Evolutionary conservation across 805 yeast genomes (phyloP), one percentile per base, ranked within the genome.

Genomic region (Pichia californica): DNA sequence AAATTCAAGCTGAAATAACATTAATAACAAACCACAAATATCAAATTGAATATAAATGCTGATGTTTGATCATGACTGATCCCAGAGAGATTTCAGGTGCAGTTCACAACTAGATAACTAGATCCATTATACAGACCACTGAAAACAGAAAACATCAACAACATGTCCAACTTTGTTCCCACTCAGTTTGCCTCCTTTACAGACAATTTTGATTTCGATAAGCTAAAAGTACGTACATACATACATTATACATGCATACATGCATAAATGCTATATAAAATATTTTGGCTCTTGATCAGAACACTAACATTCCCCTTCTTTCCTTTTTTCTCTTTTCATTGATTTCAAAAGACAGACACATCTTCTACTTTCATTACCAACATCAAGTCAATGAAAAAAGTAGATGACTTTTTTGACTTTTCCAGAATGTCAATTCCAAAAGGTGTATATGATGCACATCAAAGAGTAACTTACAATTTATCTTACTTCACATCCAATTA

Each of bases 331-430:
- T 18, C 10, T 16, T 27, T 23, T 16, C 3, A 15, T 16, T 29
- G 4, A 7, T 19, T 31, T 5, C n/a, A n/a, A n/a, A n/a, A 61
- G 63, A 57, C 58, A 28, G 67, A 61, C 34, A 58, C 66, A 16
- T 56, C 63, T 16, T 55, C 64, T 11, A 61, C 79, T 2, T 60
- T 89, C 44, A 84, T 81, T 57, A 60, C 73, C 39, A 74, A 81
- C 46, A 64, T 87, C 41, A 67, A 88, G 44, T 77, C 83, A 54
- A 66, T 93, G 53, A 82, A 83, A 56, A 82, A 94, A 26, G 85
- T 89, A 15, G 86, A 81, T 61, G 99, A 93, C 61, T 93, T 93
- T 61, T 88, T 91, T 58, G 96, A 93, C 62, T 59, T 82, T 61
- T 81, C 83, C 59, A 80, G 95, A 63, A 62, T 89, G 49, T 80